A percentile compares a stretch with the other conserved stretches of the same genome.
phyloP scores from a whole-genome alignment of 495 filamentous ascomycete species.

The Clavariopsis aquatica region DNA sequence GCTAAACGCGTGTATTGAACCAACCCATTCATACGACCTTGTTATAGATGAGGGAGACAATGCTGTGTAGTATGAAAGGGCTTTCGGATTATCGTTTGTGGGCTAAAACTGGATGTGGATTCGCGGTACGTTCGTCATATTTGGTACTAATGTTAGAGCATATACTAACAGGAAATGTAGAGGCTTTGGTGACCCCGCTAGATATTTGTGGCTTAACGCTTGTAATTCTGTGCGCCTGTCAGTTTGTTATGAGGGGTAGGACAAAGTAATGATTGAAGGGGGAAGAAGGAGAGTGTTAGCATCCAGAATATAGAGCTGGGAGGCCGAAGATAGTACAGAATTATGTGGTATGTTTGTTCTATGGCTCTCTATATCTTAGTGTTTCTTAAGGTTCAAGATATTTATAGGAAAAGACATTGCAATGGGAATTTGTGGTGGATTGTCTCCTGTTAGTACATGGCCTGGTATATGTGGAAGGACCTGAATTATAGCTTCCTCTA shows the following conservation, averaged over 20 bases:
- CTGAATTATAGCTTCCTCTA: too few relatives aligned
- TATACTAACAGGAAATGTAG: background rate
- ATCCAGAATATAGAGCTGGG: background rate
- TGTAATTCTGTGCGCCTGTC: background rate
- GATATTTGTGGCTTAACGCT: background rate
- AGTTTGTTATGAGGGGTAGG: background rate
- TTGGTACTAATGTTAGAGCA: background rate
- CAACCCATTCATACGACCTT: too few relatives aligned
- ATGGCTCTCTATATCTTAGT: too few relatives aligned
- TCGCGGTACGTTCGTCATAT: background rate
- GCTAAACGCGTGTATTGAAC: background rate
- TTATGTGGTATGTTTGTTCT: too few relatives aligned
- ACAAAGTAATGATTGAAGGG: background rate
- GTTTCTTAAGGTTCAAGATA: too few relatives aligned
- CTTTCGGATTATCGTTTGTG: background rate
- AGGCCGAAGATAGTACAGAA: background rate
- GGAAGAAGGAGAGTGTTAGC: background rate
- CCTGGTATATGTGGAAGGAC: too few relatives aligned
- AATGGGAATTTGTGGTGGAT: too few relatives aligned
- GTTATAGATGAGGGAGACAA: constrained; percentile 2
- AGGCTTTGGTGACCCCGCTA: background rate
- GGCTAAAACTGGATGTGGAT: background rate
- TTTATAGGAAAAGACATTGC: too few relatives aligned
- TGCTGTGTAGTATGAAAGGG: constrained; percentile 1
- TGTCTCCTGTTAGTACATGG: too few relatives aligned